A percentile compares a stretch with the other conserved stretches of the same genome.
phyloP scores from a whole-genome alignment of 306 rosid genomes.

The Inga laurina region DNA sequence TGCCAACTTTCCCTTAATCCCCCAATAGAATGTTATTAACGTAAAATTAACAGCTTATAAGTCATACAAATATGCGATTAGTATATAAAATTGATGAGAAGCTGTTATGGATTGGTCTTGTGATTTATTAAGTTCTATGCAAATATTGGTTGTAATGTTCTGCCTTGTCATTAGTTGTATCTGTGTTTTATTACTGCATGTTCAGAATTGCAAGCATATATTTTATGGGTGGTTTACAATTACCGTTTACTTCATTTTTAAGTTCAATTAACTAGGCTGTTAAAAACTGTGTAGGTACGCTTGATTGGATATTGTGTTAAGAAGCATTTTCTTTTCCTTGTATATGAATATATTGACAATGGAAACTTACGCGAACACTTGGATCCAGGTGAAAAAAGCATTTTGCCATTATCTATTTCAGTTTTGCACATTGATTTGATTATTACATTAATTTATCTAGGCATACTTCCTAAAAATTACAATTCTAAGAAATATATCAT shows the following conservation, averaged over 20 bases:
- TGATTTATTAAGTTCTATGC: background rate
- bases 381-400: conserved; percentile 55
- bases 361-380: conserved; percentile 3
- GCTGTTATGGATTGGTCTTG: background rate
- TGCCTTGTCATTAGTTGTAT: background rate
- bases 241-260: background rate
- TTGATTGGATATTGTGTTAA: conserved; percentile 51
- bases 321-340: conserved; percentile 79
- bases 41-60: background rate
- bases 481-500: too few relatives aligned
- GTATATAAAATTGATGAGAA: background rate
- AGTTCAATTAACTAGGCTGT: background rate
- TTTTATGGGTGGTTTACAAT: background rate
- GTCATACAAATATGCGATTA: background rate
- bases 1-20: background rate
- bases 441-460: too few relatives aligned
- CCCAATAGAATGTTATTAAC: too few relatives aligned
- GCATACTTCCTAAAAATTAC: too few relatives aligned
- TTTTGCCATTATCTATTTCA: background rate
- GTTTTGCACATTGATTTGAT: background rate
- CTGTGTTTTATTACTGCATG: background rate
- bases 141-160: background rate
- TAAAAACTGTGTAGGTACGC: background rate
- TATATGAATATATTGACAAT: conserved; percentile 3
- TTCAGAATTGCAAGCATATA: background rate